These are phyloP conservation scores for Luzula sylvatica DNA, from an alignment of 176 grass and related monocot species.

Conservation along the genomic window DNA sequence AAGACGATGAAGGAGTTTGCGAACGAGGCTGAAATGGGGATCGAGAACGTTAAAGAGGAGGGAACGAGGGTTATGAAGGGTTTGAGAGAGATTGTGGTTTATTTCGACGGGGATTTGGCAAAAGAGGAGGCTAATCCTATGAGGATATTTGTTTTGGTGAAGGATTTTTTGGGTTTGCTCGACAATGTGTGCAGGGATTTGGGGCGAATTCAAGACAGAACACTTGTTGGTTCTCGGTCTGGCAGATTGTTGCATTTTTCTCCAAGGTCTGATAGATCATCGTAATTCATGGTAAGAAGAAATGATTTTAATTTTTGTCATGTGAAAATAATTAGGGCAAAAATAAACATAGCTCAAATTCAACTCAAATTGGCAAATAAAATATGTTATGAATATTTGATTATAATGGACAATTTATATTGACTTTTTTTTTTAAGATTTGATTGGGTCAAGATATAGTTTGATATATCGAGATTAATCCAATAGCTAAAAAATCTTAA, in stretches of 20 bases:
- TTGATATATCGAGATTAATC: no score
- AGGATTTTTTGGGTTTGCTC: slow-evolving; percentile 44
- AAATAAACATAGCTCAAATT: slow-evolving; percentile 4
- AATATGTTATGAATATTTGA: no score
- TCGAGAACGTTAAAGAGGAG: slow-evolving; percentile 27
- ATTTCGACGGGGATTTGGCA: slow-evolving; percentile 49
- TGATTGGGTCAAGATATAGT: no score
- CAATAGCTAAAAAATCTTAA: no score
- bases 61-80: slow-evolving; percentile 21
- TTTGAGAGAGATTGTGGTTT: slow-evolving; percentile 53
- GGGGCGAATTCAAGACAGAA: slow-evolving; percentile 45
- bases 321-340: background rate
- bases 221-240: slow-evolving; percentile 43
- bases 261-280: slow-evolving; percentile 4
- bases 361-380: slow-evolving; percentile 1
- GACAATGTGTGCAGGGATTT: slow-evolving; percentile 62
- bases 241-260: slow-evolving; percentile 37
- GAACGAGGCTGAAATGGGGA: slow-evolving; percentile 23
- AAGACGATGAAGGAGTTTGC: slow-evolving; percentile 35
- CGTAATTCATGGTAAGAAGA: no score
- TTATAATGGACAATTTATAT: no score
- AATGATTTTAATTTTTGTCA: no score
- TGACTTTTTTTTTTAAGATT: no score
- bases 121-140: slow-evolving; percentile 43
- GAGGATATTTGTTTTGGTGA: slow-evolving; percentile 61